phyloP scores from a whole-genome alignment of 371 early-diverging fungal species.

The Lichtheimia ramosa region DNA sequence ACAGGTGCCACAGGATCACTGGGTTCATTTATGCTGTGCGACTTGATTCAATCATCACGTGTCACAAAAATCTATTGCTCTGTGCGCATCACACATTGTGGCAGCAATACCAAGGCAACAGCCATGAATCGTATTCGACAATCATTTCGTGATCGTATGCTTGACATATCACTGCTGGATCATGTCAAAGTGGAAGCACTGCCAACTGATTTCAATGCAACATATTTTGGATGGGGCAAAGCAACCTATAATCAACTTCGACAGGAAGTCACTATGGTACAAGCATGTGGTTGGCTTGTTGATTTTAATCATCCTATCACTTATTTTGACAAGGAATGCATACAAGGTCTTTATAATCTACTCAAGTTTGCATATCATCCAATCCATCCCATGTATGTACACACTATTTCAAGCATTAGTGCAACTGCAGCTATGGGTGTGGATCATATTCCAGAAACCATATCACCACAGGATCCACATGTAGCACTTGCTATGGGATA shows the following conservation, averaged over 20 bases:
- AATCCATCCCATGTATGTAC: slow-evolving; percentile 33
- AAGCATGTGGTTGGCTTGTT: slow-evolving; percentile 36
- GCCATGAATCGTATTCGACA: slow-evolving; percentile 19
- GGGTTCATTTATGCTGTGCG: slow-evolving; percentile 27
- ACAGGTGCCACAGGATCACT: slow-evolving; percentile 47
- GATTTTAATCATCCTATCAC: slow-evolving; percentile 33
- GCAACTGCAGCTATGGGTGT: slow-evolving; percentile 1
- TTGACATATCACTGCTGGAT: slow-evolving; percentile 5
- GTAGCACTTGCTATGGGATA: slow-evolving; percentile 42
- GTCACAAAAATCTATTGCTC: slow-evolving; percentile 28
- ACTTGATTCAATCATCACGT: slow-evolving; percentile 15
- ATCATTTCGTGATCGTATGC: slow-evolving; percentile 19
- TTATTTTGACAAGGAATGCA: slow-evolving; percentile 35
- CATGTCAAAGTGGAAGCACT: slow-evolving; percentile 5
- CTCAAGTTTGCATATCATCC: slow-evolving; percentile 30
- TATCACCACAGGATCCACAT: slow-evolving; percentile 24
- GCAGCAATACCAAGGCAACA: slow-evolving; percentile 2
- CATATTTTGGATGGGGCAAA: slow-evolving; percentile 26
- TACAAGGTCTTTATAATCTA: slow-evolving; percentile 33
- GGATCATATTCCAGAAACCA: slow-evolving; percentile 26
- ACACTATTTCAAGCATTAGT: slow-evolving; percentile 37
- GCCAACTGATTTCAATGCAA: slow-evolving; percentile 15
- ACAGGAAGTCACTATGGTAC: slow-evolving; percentile 31
- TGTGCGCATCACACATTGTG: no score
- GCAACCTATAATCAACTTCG: slow-evolving; percentile 21